Percentiles rank a stretch among this genome's conserved stretches.
These are phyloP conservation scores for Kappamyces sp. DNA, from an alignment of 192 early-diverging fungal species.

Conservation along the genomic window DNA sequence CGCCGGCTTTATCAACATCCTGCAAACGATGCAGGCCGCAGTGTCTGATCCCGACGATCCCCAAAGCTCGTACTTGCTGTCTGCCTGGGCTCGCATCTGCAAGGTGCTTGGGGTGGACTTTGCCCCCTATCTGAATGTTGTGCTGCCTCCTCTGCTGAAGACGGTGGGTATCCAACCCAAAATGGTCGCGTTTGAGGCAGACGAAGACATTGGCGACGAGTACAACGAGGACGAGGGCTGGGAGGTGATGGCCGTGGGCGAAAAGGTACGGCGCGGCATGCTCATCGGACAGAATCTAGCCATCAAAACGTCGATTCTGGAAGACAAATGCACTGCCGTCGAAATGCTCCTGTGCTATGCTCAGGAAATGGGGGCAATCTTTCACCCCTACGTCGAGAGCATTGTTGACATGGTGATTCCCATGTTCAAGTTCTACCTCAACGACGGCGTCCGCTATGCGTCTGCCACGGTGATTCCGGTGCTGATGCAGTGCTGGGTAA, in stretches of 20 bases:
- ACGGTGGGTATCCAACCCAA: constrained; percentile 88
- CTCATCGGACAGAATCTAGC: constrained; percentile 66
- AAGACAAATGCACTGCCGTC: constrained; percentile 97
- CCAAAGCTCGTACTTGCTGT: constrained; percentile 84
- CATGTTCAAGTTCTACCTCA: constrained; percentile 94
- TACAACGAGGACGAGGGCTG: constrained; percentile 96
- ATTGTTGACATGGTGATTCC: constrained; percentile 84
- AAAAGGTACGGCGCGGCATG: constrained; percentile 43
- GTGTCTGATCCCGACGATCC: constrained; percentile 87
- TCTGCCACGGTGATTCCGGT: constrained; percentile 77
- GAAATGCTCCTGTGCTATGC: constrained; percentile 98
- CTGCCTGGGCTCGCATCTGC: constrained; percentile 96
- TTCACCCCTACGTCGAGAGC: constrained; percentile 75
- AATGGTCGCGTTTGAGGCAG: constrained; percentile 76
- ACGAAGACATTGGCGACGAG: constrained; percentile 78
- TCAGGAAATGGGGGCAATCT: constrained; percentile 81
- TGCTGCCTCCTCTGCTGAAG: constrained; percentile 86
- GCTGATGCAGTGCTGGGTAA: constrained; percentile 54
- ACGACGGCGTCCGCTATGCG: constrained; percentile 90
- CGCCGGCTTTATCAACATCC: constrained; percentile 70
- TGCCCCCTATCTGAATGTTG: constrained; percentile 82
- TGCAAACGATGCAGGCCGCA: constrained; percentile 71
- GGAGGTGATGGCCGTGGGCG: constrained; percentile 89
- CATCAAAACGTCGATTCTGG: constrained; percentile 89
- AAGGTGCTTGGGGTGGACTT: constrained; percentile 92